phyloP scores from a whole-genome alignment of 345 rosid species.

The Ceriops tagal region DNA sequence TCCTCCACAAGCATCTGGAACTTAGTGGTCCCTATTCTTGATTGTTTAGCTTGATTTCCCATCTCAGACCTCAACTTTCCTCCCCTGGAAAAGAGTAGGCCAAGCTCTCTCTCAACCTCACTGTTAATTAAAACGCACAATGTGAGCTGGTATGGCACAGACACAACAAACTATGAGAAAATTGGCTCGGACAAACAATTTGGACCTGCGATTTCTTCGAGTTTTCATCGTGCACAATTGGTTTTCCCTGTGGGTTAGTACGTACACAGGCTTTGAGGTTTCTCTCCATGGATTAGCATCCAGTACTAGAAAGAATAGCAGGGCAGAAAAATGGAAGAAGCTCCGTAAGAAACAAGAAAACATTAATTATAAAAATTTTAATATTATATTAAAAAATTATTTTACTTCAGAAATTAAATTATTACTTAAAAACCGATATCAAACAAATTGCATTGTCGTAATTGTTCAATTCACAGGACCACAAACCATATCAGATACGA shows the following conservation, averaged over 20 bases:
- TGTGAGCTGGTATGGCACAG: slow-evolving; percentile 9
- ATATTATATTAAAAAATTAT: too few species aligned
- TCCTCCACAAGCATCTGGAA: slow-evolving; percentile 97
- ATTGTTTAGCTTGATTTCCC: slow-evolving; percentile 52
- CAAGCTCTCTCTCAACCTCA: slow-evolving; percentile 91
- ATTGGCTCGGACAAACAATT: slow-evolving; percentile 2
- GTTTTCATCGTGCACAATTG: slow-evolving; percentile 94
- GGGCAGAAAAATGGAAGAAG: slow-evolving; percentile 1
- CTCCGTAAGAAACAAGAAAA: background rate
- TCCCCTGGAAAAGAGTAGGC: slow-evolving; percentile 68
- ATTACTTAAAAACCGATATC: too few species aligned
- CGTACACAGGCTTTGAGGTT: slow-evolving; percentile 76
- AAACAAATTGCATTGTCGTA: too few species aligned
- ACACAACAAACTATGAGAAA: slow-evolving; percentile 3
- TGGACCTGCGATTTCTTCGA: slow-evolving; percentile 77
- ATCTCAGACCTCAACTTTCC: slow-evolving; percentile 46
- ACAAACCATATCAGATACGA: background rate
- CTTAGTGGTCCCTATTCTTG: slow-evolving; percentile 51
- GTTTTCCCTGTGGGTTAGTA: slow-evolving; percentile 73
- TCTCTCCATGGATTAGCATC: slow-evolving; percentile 98
- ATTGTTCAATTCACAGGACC: background rate
- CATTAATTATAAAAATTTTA: too few species aligned
- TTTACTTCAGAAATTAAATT: too few species aligned
- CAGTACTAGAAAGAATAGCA: slow-evolving; percentile 49
- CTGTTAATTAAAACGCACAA: slow-evolving; percentile 36